phyloP scores from a whole-genome alignment of 768 basidiomycete genomes.

The Xanthoconium stramineum region DNA sequence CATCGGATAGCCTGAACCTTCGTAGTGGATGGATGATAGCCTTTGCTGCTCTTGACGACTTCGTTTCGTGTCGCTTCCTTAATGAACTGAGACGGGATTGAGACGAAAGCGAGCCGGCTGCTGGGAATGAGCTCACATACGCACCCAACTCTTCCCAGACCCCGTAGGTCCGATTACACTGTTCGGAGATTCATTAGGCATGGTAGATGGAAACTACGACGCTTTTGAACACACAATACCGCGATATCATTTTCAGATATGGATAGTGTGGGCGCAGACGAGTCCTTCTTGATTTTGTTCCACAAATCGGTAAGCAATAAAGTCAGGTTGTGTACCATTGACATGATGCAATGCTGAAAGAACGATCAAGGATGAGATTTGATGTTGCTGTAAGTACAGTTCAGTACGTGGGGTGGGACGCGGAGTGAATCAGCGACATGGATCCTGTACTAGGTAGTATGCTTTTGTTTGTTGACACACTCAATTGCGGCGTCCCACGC shows the following conservation, averaged over 20 bases:
- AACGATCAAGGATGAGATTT: no score
- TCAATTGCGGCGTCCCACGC: no score
- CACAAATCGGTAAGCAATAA: not conserved
- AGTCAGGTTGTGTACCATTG: not conserved
- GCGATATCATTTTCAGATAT: constrained; percentile 18
- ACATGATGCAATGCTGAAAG: no score
- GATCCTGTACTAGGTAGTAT: no score
- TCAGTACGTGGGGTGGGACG: no score
- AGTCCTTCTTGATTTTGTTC: constrained; percentile 15
- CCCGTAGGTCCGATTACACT: constrained; percentile 21
- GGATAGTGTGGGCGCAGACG: not conserved
- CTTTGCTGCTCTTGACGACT: not conserved
- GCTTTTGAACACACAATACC: constrained; percentile 14
- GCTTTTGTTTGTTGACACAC: no score
- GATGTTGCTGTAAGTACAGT: no score
- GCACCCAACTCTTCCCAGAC: constrained; percentile 21
- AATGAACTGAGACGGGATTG: constrained; percentile 7
- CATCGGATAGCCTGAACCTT: constrained; percentile 14
- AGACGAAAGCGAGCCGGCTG: not conserved
- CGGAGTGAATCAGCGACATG: no score
- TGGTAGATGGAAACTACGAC: not conserved
- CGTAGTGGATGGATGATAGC: constrained; percentile 3
- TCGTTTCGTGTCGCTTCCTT: constrained; percentile 8
- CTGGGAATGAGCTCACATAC: not conserved
- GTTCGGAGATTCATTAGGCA: not conserved